phyloP scores from a whole-genome alignment of 768 basidiomycete species.

The Lactarius hengduanensis region DNA sequence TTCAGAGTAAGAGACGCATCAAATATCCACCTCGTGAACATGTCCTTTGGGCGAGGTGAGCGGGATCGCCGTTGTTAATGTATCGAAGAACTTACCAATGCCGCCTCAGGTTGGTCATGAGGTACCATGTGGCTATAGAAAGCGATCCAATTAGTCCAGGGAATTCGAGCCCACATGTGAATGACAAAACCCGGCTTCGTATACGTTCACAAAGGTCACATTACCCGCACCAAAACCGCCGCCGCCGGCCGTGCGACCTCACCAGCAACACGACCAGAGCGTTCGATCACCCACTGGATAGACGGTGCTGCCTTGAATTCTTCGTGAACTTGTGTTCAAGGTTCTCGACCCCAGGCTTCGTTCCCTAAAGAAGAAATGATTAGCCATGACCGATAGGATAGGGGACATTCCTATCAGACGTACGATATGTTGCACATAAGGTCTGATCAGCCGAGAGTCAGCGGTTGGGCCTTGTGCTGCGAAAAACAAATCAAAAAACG shows the following conservation, averaged over 20 bases:
- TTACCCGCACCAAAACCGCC: conserved; percentile 71
- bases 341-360: conserved; percentile 66
- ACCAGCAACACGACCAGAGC: conserved; percentile 58
- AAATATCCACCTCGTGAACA: conserved; percentile 58
- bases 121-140: conserved; percentile 80
- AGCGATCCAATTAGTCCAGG: neutral
- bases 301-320: conserved; percentile 54
- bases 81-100: conserved; percentile 54
- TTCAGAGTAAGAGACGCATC: conserved; percentile 47
- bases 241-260: conserved; percentile 70
- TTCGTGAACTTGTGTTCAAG: conserved; percentile 58
- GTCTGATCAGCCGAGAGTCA: conserved; percentile 34
- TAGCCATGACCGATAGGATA: neutral
- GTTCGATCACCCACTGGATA: conserved; percentile 55
- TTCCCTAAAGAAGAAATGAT: conserved; percentile 49
- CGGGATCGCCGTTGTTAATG: neutral
- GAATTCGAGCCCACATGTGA: neutral
- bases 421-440: conserved; percentile 85
- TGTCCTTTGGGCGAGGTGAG: conserved; percentile 42
- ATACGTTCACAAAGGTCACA: conserved; percentile 74
- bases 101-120: conserved; percentile 84
- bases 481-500: neutral
- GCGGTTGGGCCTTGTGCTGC: neutral
- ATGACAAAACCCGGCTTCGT: conserved; percentile 73
- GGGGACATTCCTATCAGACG: conserved; percentile 28